Percentiles rank a stretch among this genome's conserved stretches.
phyloP scores from a whole-genome alignment of 805 yeast genomes.

The Pachysolen tannophilus region DNA sequence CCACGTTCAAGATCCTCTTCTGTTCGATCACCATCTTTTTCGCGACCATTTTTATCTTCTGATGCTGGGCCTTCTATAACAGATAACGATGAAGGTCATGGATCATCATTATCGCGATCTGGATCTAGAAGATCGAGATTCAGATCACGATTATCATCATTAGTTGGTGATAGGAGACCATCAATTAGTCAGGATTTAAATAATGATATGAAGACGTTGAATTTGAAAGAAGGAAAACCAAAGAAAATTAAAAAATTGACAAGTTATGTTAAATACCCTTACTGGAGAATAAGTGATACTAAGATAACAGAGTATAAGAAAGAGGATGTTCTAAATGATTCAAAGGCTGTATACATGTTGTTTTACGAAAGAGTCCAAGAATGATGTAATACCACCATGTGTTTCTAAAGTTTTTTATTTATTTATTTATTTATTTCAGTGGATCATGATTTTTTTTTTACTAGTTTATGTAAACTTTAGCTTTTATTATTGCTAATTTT shows the following conservation, averaged over 20 bases:
- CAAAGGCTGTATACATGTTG: conserved; percentile 75
- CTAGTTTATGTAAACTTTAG: no score
- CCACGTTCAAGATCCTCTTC: neutral
- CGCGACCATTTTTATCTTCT: conserved; percentile 3
- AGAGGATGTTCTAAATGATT: conserved; percentile 56
- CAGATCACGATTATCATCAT: conserved; percentile 16
- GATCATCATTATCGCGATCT: neutral
- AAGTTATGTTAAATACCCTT: conserved; percentile 50
- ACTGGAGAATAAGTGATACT: conserved; percentile 83
- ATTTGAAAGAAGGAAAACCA: neutral
- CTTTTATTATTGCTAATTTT: no score
- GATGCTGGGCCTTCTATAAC: neutral
- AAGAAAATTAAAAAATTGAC: conserved; percentile 38
- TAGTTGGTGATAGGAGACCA: conserved; percentile 13
- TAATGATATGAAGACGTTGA: conserved; percentile 1
- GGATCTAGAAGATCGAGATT: conserved; percentile 12
- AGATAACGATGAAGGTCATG: neutral
- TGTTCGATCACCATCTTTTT: conserved; percentile 1
- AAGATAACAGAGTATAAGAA: conserved; percentile 52
- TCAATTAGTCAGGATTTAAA: neutral
- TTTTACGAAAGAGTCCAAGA: conserved; percentile 67
- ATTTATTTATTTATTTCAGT: no score
- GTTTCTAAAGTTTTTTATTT: no score
- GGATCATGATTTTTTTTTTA: no score
- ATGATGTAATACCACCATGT: no score